A percentile compares a stretch with the other conserved stretches of the same genome.
phyloP scores from a whole-genome alignment of 352 stramenopile genomes.

The Peronospora belbahrii region DNA sequence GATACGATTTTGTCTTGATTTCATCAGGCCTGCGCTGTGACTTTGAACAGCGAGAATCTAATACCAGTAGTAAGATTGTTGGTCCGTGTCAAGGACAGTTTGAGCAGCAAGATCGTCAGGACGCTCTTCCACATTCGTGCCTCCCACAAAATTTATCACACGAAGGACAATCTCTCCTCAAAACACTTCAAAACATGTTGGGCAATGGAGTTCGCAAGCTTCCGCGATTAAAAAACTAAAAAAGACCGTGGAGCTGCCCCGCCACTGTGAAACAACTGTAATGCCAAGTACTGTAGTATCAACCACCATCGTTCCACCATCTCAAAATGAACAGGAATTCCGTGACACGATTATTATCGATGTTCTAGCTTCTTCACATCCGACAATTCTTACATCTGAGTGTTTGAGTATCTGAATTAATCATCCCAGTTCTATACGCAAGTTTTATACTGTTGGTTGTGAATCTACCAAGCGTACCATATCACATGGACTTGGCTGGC shows the following conservation, averaged over 20 bases:
- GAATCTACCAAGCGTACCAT: conserved; percentile 20
- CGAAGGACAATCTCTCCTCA: conserved; percentile 4
- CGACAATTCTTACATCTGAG: conserved; percentile 21
- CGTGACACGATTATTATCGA: not conserved
- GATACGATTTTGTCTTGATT: conserved; percentile 10
- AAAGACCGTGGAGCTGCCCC: not conserved
- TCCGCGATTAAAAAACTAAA: not conserved
- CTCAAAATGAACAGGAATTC: not conserved
- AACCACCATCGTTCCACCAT: not conserved
- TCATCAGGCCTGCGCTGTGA: conserved; percentile 1
- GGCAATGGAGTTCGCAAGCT: conserved; percentile 5
- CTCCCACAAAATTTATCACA: conserved; percentile 7
- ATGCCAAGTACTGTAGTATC: not conserved
- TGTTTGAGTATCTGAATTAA: conserved; percentile 36
- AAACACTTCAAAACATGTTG: conserved; percentile 4
- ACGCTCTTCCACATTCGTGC: conserved; percentile 4
- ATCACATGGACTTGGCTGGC: conserved; percentile 23
- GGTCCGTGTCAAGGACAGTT: conserved; percentile 2
- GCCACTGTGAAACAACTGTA: not conserved
- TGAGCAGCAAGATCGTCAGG: conserved; percentile 1
- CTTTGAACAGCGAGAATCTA: conserved; percentile 2
- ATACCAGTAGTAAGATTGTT: conserved; percentile 3
- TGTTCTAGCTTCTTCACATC: not conserved
- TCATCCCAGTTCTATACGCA: conserved; percentile 31
- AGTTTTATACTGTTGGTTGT: conserved; percentile 18